phyloP scores from a whole-genome alignment of 768 basidiomycete species.

The Amanita molliuscula region DNA sequence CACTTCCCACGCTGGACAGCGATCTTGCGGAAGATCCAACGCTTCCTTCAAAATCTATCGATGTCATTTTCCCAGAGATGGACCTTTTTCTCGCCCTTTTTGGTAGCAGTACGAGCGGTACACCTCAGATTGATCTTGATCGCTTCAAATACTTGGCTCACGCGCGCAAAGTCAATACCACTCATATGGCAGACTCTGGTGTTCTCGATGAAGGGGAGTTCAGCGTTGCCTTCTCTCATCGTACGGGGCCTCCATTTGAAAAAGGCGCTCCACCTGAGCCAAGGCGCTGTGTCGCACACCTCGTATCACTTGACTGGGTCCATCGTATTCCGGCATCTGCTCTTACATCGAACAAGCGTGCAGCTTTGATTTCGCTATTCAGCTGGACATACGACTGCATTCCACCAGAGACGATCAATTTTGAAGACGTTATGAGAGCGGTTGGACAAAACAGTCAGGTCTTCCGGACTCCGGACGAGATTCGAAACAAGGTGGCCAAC shows the following conservation, averaged over 20 bases:
- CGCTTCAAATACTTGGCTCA: background rate
- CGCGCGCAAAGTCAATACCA: background rate
- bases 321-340: background rate
- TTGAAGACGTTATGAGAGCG: conserved; percentile 1
- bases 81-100: background rate
- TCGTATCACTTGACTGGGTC: background rate
- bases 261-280: background rate
- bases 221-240: background rate
- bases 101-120: background rate
- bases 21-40: background rate
- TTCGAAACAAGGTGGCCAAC: background rate
- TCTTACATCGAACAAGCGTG: background rate
- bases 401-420: background rate
- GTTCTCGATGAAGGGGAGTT: background rate
- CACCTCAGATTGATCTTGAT: background rate
- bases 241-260: background rate
- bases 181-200: background rate
- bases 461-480: background rate
- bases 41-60: no score
- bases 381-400: conserved; percentile 4
- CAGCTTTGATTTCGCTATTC: conserved; percentile 1
- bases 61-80: background rate
- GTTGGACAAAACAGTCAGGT: background rate
- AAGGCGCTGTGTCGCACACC: no score
- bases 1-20: background rate